Conservation (phyloP, 2,329 filamentous ascomycete species). For the Verticillium nubilum region DNA sequence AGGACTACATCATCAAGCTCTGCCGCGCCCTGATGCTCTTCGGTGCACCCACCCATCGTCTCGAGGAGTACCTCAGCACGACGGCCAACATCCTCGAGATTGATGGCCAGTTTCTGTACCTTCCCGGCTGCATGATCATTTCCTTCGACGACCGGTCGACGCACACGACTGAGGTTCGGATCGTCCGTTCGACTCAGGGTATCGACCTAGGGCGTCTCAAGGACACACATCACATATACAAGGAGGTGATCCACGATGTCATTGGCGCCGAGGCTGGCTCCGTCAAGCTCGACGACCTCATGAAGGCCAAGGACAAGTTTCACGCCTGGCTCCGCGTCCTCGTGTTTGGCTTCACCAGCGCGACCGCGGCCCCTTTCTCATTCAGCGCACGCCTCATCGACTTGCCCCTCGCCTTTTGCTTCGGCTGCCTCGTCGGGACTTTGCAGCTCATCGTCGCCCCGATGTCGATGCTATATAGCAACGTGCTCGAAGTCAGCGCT, state of each 20-base stretch:
- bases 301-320: conserved; percentile 50
- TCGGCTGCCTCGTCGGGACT: conserved; percentile 65
- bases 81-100: conserved; percentile 79
- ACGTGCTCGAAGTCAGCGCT: conserved; percentile 60
- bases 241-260: conserved; percentile 57
- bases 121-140: conserved; percentile 88
- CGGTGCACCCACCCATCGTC: conserved; percentile 81
- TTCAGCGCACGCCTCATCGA: conserved; percentile 68
- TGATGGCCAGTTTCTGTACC: conserved; percentile 81
- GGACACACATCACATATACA: conserved; percentile 58
- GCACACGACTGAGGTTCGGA: conserved; percentile 62
- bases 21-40: conserved; percentile 83
- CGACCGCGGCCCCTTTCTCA: conserved; percentile 67
- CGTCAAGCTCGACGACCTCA: conserved; percentile 45
- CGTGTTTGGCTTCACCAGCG: conserved; percentile 68
- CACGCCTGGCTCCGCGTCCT: conserved; percentile 48
- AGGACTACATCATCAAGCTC: conserved; percentile 77
- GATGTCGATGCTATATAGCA: conserved; percentile 60
- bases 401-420: conserved; percentile 63
- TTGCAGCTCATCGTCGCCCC: conserved; percentile 67
- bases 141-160: conserved; percentile 71
- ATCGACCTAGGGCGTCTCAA: conserved; percentile 57
- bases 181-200: conserved; percentile 53
- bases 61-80: conserved; percentile 87
- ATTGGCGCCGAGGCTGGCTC: conserved; percentile 54